These are phyloP conservation scores for Senna tora DNA, from an alignment of 306 rosid species.

Conservation along the genomic window DNA sequence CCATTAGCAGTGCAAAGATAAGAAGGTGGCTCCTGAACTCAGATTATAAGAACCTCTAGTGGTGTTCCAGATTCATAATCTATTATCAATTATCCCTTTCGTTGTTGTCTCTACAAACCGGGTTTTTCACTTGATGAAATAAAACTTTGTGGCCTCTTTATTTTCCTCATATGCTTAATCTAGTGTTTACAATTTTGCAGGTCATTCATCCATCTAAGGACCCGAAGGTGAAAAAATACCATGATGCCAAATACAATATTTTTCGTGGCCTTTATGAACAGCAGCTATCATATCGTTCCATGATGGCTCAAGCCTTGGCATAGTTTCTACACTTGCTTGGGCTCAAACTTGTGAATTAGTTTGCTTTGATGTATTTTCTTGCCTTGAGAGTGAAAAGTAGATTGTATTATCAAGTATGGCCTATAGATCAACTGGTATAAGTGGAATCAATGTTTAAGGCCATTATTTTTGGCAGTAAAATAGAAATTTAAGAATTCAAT, in stretches of 20 bases:
- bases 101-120: not conserved
- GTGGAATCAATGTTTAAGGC: not conserved
- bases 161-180: conserved; percentile 30
- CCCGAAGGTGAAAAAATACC: conserved; percentile 86
- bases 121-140: not conserved
- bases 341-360: conserved; percentile 16
- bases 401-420: conserved; percentile 2
- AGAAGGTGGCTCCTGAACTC: not conserved
- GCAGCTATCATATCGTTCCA: conserved; percentile 77
- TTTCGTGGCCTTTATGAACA: conserved; percentile 78
- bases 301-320: conserved; percentile 76
- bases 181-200: conserved; percentile 48
- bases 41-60: not conserved
- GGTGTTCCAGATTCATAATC: conserved; percentile 9
- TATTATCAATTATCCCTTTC: not conserved
- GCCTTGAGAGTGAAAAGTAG: conserved; percentile 21
- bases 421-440: conserved; percentile 1
- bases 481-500: conserved; percentile 3
- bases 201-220: conserved; percentile 83
- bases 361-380: conserved; percentile 9
- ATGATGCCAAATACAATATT: conserved; percentile 78
- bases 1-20: not conserved
- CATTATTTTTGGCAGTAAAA: conserved; percentile 3
- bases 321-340: conserved; percentile 39
- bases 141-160: not conserved